phyloP scores from a whole-genome alignment of 495 filamentous ascomycete genomes.

The Neurospora sp. region DNA sequence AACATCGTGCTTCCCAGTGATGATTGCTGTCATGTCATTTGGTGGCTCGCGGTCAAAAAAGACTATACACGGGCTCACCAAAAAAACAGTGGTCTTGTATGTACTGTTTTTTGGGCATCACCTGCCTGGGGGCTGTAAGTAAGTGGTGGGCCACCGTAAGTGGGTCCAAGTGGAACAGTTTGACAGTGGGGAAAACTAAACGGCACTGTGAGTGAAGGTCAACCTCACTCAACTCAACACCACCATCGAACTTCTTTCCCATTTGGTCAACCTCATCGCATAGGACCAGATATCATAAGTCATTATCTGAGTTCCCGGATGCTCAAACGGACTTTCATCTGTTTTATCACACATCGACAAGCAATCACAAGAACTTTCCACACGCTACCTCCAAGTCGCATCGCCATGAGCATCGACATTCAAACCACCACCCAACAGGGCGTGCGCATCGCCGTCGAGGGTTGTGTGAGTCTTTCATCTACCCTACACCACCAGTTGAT shows the following conservation, averaged over 20 bases:
- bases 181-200: not conserved
- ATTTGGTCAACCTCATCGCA: not conserved
- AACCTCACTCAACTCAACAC: not conserved
- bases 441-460: slow-evolving; percentile 55
- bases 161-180: not conserved
- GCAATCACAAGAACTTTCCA: not conserved
- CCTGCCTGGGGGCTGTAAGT: not conserved
- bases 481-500: not conserved
- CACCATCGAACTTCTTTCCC: not conserved
- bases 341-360: not conserved
- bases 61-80: too few species aligned
- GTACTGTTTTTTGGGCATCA: too few species aligned
- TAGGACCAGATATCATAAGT: not conserved
- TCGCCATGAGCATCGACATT: not conserved
- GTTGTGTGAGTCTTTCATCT: slow-evolving; percentile 54
- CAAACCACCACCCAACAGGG: slow-evolving; percentile 22
- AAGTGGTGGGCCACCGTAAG: not conserved
- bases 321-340: not conserved
- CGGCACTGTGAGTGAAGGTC: not conserved
- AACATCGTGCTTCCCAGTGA: not conserved
- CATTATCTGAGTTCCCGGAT: not conserved
- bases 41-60: too few species aligned
- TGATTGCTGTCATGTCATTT: not conserved
- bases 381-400: not conserved
- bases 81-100: too few species aligned